Conservation (phyloP, 768 basidiomycete species). For the Trametes villosa region DNA sequence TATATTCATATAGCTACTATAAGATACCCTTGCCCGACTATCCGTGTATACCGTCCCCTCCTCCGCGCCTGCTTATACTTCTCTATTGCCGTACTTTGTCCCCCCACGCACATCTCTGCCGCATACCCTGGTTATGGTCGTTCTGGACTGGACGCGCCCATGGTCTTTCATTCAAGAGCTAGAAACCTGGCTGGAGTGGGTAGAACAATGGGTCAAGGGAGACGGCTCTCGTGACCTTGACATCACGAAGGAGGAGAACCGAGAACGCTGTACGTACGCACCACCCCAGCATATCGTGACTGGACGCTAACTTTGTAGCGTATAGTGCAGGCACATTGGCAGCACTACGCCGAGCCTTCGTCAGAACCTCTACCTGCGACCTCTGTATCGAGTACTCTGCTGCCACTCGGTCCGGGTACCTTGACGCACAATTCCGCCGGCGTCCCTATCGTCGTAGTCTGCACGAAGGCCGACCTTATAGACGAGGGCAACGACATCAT, state of each 20-base stretch:
- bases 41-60: slow-evolving; percentile 93
- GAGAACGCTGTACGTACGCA: slow-evolving; percentile 67
- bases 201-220: slow-evolving; percentile 78
- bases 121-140: slow-evolving; percentile 80
- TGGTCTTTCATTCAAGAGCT: slow-evolving; percentile 90
- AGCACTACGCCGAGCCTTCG: slow-evolving; percentile 87
- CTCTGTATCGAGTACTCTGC: slow-evolving; percentile 66
- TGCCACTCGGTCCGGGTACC: slow-evolving; percentile 85
- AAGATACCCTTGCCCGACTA: slow-evolving; percentile 87
- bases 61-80: slow-evolving; percentile 67
- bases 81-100: slow-evolving; percentile 77
- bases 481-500: slow-evolving; percentile 78
- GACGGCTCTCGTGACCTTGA: slow-evolving; percentile 73
- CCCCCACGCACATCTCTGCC: slow-evolving; percentile 69
- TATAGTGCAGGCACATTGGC: slow-evolving; percentile 84
- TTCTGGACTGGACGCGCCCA: slow-evolving; percentile 94
- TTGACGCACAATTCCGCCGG: slow-evolving; percentile 87
- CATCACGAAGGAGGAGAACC: slow-evolving; percentile 77
- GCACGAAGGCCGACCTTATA: slow-evolving; percentile 92
- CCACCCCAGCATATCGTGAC: not conserved
- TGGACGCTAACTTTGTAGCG: slow-evolving; percentile 3
- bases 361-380: slow-evolving; percentile 64
- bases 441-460: slow-evolving; percentile 85
- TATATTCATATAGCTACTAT: too few species aligned
- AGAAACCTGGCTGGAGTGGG: slow-evolving; percentile 82